Conservation (phyloP, 768 basidiomycete species). For the Naganishia kalamii region DNA sequence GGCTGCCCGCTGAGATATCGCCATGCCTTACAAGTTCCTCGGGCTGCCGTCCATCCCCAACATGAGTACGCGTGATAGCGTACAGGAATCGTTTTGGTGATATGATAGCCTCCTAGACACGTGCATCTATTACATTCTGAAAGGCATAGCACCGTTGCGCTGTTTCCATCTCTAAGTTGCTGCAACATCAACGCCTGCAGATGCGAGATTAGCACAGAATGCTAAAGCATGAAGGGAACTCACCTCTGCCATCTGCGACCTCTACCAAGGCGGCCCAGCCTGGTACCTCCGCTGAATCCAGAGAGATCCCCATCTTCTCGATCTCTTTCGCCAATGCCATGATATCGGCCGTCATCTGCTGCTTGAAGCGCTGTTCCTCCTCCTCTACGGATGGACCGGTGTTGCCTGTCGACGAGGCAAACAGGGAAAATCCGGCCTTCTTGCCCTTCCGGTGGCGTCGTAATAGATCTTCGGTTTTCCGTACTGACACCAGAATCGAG, state of each 20-base stretch:
- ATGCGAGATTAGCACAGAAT: not conserved
- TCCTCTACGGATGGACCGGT: slow-evolving; percentile 61
- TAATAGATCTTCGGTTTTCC: slow-evolving; percentile 85
- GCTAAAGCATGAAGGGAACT: not conserved
- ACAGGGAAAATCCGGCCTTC: slow-evolving; percentile 70
- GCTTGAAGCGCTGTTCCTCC: slow-evolving; percentile 81
- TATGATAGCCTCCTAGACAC: no score
- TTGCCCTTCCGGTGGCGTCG: slow-evolving; percentile 80
- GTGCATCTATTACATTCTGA: no score
- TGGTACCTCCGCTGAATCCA: slow-evolving; percentile 50
- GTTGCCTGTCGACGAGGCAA: slow-evolving; percentile 52
- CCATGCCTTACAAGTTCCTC: no score
- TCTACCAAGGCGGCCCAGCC: slow-evolving; percentile 43
- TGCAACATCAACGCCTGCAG: not conserved
- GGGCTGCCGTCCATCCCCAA: no score
- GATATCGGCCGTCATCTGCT: slow-evolving; percentile 81
- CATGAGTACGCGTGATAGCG: no score
- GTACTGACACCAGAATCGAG: slow-evolving; percentile 70
- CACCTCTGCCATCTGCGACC: slow-evolving; percentile 29
- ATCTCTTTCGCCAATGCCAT: slow-evolving; percentile 77
- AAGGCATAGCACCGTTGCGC: no score
- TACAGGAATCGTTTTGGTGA: no score
- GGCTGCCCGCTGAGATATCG: no score
- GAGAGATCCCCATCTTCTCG: slow-evolving; percentile 53
- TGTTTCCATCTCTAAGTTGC: not conserved